Evolutionary conservation across 2,329 filamentous ascomycete species (phyloP), one percentile per base, ranked within the genome.

Genomic region (Knufia petricola): DNA sequence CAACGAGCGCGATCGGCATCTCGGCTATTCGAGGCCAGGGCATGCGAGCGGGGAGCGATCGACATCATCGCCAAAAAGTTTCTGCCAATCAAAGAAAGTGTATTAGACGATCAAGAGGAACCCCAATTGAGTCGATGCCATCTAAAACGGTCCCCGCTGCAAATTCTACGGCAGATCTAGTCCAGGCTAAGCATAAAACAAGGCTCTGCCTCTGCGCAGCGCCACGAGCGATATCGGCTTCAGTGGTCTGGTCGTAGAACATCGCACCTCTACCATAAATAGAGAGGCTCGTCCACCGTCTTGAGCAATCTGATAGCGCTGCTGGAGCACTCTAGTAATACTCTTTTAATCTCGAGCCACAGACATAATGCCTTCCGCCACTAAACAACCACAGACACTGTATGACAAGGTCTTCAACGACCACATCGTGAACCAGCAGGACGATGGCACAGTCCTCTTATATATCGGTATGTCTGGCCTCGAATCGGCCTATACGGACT

Each of bases 321-420:
- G 17, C 20, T 44, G 41, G 20, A 31, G 17, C 17, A 12, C n/a
- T 32, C n/a, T 26, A 13, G 10, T 26, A 12, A 30, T 44, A 43
- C 24, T 44, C 9, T 8, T 32, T 34, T 9, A 23, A 24, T 36
- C 2, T 24, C 20, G 13, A 10, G 12, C n/a, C 30, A 13, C n/a
- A 12, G 17, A 41, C 74, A 80, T 66, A 60, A 94, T 94, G 87
- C 87, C 87, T 64, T 78, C 75, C 63, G 79, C 78, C 59, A 81
- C 84, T 59, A 74, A 75, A 66, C 77, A 75, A 56, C 87, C 86
- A 48, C 82, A 82, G 69, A 95, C 89, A 60, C 77, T 95, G 64
- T 96, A 96, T 72, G 90, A 96, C 77, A 96, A 96, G 81, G 89
- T 96, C 69, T 84, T 96, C 62, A 80, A 87, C 61, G 84, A 84